Conservation (phyloP, 2,329 filamentous ascomycete genomes). For the Celoporthe dispersa region DNA sequence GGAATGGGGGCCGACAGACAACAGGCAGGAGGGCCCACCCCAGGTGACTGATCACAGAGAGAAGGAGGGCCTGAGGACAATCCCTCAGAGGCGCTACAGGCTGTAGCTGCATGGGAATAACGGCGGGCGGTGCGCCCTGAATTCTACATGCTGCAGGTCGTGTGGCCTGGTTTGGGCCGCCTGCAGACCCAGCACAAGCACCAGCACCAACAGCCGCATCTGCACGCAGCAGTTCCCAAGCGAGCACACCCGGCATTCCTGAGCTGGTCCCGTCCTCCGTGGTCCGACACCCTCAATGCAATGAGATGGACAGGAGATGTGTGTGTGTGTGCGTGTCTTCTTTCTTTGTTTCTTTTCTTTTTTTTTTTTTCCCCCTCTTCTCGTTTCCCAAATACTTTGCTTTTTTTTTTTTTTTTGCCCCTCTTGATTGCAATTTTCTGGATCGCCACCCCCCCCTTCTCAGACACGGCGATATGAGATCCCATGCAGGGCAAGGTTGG, state of each 20-base stretch:
- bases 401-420: background rate
- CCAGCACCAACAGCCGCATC: background rate
- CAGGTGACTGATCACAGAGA: background rate
- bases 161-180: background rate
- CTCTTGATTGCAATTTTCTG: background rate
- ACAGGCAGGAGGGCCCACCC: background rate
- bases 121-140: background rate
- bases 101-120: background rate
- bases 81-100: background rate
- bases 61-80: too few species aligned
- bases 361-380: background rate
- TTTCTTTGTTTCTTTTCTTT: background rate
- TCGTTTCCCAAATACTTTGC: fast-evolving
- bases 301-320: background rate
- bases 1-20: background rate
- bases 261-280: background rate
- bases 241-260: background rate
- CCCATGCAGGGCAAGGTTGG: background rate
- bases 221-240: background rate
- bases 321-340: too few species aligned
- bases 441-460: too few species aligned
- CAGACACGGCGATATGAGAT: background rate
- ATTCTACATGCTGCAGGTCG: background rate
- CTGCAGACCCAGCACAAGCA: too few species aligned
- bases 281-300: background rate